Conservation (phyloP, 106 monocot species). For the Dendrobium nobile region DNA sequence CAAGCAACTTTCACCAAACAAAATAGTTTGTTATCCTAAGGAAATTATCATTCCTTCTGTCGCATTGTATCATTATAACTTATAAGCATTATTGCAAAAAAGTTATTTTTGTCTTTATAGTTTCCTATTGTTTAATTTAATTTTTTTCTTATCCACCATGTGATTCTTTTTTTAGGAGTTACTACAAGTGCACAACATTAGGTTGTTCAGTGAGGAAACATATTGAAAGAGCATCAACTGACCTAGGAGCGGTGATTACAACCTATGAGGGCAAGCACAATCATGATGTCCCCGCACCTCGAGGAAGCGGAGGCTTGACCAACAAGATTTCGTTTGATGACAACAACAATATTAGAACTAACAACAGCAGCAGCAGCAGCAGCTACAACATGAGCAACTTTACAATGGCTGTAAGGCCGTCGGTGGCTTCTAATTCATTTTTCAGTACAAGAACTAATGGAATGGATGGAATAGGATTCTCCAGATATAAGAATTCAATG, state of each 20-base stretch:
- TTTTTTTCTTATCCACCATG: background rate
- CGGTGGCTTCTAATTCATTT: conserved; percentile 14
- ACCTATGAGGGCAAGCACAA: conserved; percentile 13
- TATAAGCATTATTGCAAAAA: too few species aligned
- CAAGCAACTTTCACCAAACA: too few species aligned
- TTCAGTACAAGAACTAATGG: background rate
- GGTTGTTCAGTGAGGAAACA: conserved; percentile 5
- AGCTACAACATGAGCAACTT: conserved; percentile 8
- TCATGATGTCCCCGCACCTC: conserved; percentile 5
- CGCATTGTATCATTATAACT: too few species aligned
- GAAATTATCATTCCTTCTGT: too few species aligned
- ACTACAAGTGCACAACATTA: conserved; percentile 7
- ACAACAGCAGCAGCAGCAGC: background rate
- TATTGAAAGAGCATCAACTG: background rate
- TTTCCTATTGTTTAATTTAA: background rate
- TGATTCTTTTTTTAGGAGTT: background rate
- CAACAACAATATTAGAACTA: background rate
- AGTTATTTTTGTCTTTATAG: too few species aligned
- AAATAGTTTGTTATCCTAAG: too few species aligned
- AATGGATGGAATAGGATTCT: background rate
- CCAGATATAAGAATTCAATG: conserved; percentile 5
- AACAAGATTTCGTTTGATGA: background rate
- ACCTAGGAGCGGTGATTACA: conserved; percentile 7
- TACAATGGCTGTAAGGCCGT: conserved; percentile 15
- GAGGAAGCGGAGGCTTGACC: background rate